Evolutionary conservation across 2,329 filamentous ascomycete species (phyloP).

Genomic region (Diaporthe sp.): DNA sequence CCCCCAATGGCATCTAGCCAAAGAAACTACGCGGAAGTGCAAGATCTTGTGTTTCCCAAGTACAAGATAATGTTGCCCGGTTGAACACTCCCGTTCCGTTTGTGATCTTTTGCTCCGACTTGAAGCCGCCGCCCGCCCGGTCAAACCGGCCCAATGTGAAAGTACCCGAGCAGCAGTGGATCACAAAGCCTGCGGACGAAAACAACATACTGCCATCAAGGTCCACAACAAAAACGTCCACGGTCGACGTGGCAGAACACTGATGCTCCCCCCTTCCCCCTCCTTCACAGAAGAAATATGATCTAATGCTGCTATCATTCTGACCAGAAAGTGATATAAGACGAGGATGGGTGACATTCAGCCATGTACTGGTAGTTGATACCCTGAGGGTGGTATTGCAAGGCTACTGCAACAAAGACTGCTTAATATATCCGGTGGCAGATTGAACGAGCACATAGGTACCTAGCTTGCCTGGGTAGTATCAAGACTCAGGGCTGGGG

Average conservation of each 20-base stretch:
- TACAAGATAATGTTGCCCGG: not conserved
- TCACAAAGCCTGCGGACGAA: not conserved
- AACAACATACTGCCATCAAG: not conserved
- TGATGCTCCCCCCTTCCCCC: no score
- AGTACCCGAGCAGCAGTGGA: not conserved
- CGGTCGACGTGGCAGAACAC: not conserved
- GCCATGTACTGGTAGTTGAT: not conserved
- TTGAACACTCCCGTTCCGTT: not conserved
- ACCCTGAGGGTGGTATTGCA: not conserved
- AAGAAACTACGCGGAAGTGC: not conserved
- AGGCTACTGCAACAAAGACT: not conserved
- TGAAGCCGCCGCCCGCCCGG: not conserved
- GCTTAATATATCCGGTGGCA: not conserved
- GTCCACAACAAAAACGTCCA: not conserved
- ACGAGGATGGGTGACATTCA: not conserved
- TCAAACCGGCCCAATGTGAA: not conserved
- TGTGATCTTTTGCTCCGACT: not conserved
- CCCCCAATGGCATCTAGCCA: not conserved
- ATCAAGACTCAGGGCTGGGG: not conserved
- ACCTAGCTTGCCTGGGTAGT: no score
- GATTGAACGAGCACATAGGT: not conserved
- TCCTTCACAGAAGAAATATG: not conserved
- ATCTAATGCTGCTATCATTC: not conserved
- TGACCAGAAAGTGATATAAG: not conserved
- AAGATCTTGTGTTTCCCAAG: slow-evolving; percentile 5